Evolutionary conservation across 345 rosid genomes (phyloP), one percentile per base, ranked within the genome.

Genomic region (Litchi chinensis): DNA sequence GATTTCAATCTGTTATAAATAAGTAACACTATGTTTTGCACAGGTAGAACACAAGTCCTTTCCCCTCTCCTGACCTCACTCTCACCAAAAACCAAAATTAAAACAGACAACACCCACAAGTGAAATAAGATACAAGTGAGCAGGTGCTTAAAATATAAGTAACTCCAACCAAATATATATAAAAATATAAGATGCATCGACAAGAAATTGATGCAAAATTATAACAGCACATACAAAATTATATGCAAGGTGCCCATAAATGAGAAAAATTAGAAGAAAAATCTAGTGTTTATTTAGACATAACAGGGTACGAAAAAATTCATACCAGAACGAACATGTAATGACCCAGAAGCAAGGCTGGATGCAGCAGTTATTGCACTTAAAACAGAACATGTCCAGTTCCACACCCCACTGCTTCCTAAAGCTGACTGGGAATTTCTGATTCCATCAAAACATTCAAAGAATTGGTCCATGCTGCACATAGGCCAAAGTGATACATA

Each of bases 321-420:
- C 87, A 64, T 86, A 96, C 98, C 99, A 79, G 91, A 92, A 71
- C 98, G 93, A 62, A 94, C 76, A 79, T 84, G 90, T 82, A 91
- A 86, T 18, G 99, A 91, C 62, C 99, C 99, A 62, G 98, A 87
- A 83, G 99, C 99, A 86, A 96, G 96, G 90, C 90, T 94, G 82
- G 99, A 96, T 60, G 99, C 97, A 77, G 98, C 97, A 85, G 93
- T 96, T 87, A 96, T 90, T 57, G 98, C 97, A 81, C 94, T 90
- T 84, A 94, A 91, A 74, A 96, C 98, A 76, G 99, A 96, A 80
- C 91, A 88, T 70, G 99, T 91, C 98, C 98, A 93, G 82, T 91
- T 90, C 95, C 95, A 94, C 95, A 93, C 86, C 79, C 97, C 99
- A 82, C 95, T 93, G 86, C 91, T 87, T 76, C 97, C 99, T 81